A percentile compares a stretch with the other conserved stretches of the same genome.
These are phyloP conservation scores for Lentinula raphanica DNA, from an alignment of 768 basidiomycete genomes.

Conservation along the genomic window DNA sequence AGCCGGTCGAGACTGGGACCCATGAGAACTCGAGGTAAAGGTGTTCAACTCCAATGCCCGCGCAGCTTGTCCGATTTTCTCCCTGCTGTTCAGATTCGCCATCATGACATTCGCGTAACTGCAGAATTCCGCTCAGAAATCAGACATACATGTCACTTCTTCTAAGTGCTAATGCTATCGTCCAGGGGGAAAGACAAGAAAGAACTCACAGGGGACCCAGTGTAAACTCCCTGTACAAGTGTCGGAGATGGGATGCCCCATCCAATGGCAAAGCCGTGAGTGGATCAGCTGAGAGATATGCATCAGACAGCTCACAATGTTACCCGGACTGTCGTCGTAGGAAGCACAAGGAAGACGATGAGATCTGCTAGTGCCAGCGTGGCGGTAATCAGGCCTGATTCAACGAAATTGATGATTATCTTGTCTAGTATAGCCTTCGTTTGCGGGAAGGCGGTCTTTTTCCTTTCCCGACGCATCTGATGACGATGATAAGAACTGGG, in stretches of 20 bases:
- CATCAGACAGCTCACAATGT: neutral
- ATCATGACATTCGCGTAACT: neutral
- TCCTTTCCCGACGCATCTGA: neutral
- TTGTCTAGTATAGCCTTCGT: neutral
- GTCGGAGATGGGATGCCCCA: neutral
- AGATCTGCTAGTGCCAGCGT: neutral
- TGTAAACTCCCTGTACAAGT: too few relatives aligned
- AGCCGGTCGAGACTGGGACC: neutral
- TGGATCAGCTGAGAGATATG: neutral
- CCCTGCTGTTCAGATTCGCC: neutral
- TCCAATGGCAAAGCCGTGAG: neutral
- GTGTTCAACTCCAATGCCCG: neutral
- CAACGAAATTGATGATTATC: neutral
- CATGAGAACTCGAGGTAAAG: neutral
- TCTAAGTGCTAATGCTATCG: too few relatives aligned
- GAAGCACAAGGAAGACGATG: neutral
- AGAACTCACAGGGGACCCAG: neutral
- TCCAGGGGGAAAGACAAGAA: too few relatives aligned
- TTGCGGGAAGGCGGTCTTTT: neutral
- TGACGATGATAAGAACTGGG: too few relatives aligned
- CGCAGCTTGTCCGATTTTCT: neutral
- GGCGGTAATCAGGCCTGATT: neutral
- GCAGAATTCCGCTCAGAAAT: neutral
- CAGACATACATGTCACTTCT: too few relatives aligned
- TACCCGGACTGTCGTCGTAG: neutral